Evolutionary conservation across 2,329 filamentous ascomycete genomes (phyloP).

Genomic region (Magnaporthiopsis incrustans): DNA sequence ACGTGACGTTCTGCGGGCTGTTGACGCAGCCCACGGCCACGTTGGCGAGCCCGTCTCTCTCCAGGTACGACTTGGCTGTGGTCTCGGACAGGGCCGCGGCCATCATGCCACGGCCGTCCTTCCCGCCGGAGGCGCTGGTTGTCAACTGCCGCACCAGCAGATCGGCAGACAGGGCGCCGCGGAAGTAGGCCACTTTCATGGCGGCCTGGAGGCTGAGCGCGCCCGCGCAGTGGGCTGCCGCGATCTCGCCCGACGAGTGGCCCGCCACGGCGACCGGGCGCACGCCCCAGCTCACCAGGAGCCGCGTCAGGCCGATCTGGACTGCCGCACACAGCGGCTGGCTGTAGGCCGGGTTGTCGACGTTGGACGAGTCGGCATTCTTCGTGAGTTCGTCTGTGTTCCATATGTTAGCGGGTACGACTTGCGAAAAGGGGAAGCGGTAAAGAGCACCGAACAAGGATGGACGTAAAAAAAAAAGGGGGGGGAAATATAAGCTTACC

Average conservation of each 20-base stretch:
- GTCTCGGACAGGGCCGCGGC: slow-evolving; percentile 31
- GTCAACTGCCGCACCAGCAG: neutral
- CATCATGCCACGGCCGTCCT: slow-evolving; percentile 29
- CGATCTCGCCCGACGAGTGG: slow-evolving; percentile 20
- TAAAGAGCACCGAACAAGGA: too few species aligned
- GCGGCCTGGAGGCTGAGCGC: slow-evolving; percentile 12
- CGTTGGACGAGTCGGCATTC: neutral
- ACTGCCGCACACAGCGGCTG: slow-evolving; percentile 35
- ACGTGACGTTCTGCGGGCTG: slow-evolving; percentile 27
- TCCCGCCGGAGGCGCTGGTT: too few species aligned
- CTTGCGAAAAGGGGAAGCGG: too few species aligned
- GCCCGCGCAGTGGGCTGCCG: slow-evolving; percentile 16
- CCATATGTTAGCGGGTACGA: neutral
- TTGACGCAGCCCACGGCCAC: slow-evolving; percentile 25
- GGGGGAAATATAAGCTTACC: too few species aligned
- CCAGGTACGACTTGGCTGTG: slow-evolving; percentile 22
- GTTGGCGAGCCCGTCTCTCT: slow-evolving; percentile 4
- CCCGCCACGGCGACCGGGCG: slow-evolving; percentile 14
- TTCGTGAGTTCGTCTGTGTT: neutral
- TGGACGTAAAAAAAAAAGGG: too few species aligned
- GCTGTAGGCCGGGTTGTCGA: slow-evolving; percentile 13
- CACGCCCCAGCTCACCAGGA: slow-evolving; percentile 16
- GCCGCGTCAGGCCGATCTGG: slow-evolving; percentile 29
- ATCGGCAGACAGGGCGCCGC: slow-evolving; percentile 8
- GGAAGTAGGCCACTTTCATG: slow-evolving; percentile 15